phyloP scores from a whole-genome alignment of 306 rosid genomes.

The Cicer judaicum region DNA sequence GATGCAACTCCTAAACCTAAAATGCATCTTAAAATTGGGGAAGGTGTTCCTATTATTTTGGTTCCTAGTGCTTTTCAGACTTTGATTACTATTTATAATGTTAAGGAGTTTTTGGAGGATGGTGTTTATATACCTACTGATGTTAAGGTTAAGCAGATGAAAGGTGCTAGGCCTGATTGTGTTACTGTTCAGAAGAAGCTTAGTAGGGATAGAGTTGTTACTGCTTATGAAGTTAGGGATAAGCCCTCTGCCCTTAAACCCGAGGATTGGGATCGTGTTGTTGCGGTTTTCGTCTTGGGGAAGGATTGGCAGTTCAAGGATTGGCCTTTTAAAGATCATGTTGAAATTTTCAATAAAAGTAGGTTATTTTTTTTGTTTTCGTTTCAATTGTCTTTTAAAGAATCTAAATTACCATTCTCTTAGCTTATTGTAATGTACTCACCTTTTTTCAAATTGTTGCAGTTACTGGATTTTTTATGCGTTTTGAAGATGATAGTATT shows the following conservation, averaged over 20 bases:
- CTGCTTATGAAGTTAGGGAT: constrained; percentile 98
- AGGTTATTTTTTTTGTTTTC: constrained; percentile 23
- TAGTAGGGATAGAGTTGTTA: constrained; percentile 92
- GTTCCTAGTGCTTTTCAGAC: constrained; percentile 97
- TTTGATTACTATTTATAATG: constrained; percentile 82
- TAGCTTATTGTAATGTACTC: not conserved
- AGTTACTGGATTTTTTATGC: constrained; percentile 58
- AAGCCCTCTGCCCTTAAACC: constrained; percentile 85
- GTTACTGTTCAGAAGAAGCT: constrained; percentile 99
- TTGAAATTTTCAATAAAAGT: constrained; percentile 59
- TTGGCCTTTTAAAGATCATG: constrained; percentile 57
- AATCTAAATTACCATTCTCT: not conserved
- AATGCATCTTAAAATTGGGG: constrained; percentile 81
- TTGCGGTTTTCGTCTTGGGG: constrained; percentile 93
- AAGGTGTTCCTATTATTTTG: constrained; percentile 90
- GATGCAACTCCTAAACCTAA: constrained; percentile 80
- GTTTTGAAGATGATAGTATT: constrained; percentile 80
- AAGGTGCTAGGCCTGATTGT: constrained; percentile 85
- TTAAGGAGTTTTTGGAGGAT: constrained; percentile 94
- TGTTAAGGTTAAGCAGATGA: constrained; percentile 93
- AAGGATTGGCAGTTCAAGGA: constrained; percentile 89
- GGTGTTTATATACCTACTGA: constrained; percentile 90
- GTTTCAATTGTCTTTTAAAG: not conserved
- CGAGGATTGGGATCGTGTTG: constrained; percentile 98
- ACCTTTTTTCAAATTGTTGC: constrained; percentile 36